A percentile compares a stretch with the other conserved stretches of the same genome.
These are phyloP conservation scores for Pleurotus pulmonarius DNA, from an alignment of 768 basidiomycete species.

Conservation along the genomic window DNA sequence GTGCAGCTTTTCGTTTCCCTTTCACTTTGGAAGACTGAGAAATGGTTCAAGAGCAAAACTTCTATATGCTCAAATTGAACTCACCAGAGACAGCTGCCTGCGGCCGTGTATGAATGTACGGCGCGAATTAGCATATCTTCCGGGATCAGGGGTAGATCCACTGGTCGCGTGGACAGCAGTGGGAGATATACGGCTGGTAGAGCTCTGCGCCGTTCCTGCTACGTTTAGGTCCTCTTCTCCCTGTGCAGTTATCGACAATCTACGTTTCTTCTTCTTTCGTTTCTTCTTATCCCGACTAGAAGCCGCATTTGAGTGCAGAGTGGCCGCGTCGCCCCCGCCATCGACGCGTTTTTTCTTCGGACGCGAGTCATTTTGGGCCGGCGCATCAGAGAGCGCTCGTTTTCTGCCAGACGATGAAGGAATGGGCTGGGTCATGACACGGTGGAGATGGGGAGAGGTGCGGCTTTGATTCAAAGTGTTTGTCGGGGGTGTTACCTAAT, in stretches of 20 bases:
- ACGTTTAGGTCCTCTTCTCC: neutral
- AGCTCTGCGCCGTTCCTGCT: too few relatives aligned
- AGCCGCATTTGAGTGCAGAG: neutral
- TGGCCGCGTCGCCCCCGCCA: neutral
- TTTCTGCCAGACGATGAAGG: slow-evolving; percentile 3
- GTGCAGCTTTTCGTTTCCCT: neutral
- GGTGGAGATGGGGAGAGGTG: neutral
- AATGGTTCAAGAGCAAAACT: neutral
- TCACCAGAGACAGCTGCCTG: neutral
- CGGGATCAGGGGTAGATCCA: neutral
- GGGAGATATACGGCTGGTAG: too few relatives aligned
- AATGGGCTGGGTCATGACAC: slow-evolving; percentile 2
- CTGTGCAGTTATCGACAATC: neutral
- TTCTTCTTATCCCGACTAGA: slow-evolving; percentile 2
- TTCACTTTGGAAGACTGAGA: slow-evolving; percentile 1
- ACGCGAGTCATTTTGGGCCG: neutral
- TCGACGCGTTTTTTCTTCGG: slow-evolving; percentile 1
- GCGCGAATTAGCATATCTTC: neutral
- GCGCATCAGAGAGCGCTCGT: neutral
- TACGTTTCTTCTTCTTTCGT: slow-evolving; percentile 6
- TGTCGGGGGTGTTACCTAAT: too few relatives aligned
- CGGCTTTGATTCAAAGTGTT: neutral
- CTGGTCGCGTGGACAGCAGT: too few relatives aligned
- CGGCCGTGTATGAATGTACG: neutral
- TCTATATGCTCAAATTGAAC: neutral